Base-by-base conservation (phyloP, 352 stramenopile species). In the Phytophthora cryptogea region DNA sequence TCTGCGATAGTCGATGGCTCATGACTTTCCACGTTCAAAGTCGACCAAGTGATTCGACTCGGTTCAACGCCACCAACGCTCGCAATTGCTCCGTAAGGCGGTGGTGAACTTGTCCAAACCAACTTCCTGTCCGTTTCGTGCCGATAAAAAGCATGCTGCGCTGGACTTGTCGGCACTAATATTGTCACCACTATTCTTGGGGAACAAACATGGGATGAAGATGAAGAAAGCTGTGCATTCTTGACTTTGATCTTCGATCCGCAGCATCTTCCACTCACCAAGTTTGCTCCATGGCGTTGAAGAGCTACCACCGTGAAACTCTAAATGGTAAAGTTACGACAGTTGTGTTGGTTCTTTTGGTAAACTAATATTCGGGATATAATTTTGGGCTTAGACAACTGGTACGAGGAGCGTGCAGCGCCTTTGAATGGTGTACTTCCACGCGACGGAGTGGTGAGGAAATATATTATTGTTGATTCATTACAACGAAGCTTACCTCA, bases 1-100 rank as follows among this genome's bases (percentile, higher is more conserved):
- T 92, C 32, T 92, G 83, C 35, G 83, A 92, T 20, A 94, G 64
- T 20, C 83, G 85, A 63, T 94, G 83, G 67, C 81, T 92, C 85
- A 94, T 94, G 41, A 26, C 26, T 33, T 44, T 35, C 20, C 20
- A 27, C 13, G 5, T 23, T 32, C 32, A 43, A 45, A 30, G 20
- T 37, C 17, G 16, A 36, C 43, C 40, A 26, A 20, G 39, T 32
- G 11, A 47, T 30, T 28, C 14, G 6, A 50, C 46, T 41, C n/a
- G 44, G 27, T 8, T 37, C n/a, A 23, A 54, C 33, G 32, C 33
- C 35, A 23, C 28, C 17, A 13, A 28, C 23, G 11, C 31, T 52
- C 33, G 26, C 23, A 2, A 26, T 39, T 31, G 45, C 47, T 48
- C 23, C 13, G 33, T 47, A n/a, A 28, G 30, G 52, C 31, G 31